A percentile compares a stretch with the other conserved stretches of the same genome.
Conservation (phyloP, 2,329 filamentous ascomycete genomes). For the Cercospora nicotianae region DNA sequence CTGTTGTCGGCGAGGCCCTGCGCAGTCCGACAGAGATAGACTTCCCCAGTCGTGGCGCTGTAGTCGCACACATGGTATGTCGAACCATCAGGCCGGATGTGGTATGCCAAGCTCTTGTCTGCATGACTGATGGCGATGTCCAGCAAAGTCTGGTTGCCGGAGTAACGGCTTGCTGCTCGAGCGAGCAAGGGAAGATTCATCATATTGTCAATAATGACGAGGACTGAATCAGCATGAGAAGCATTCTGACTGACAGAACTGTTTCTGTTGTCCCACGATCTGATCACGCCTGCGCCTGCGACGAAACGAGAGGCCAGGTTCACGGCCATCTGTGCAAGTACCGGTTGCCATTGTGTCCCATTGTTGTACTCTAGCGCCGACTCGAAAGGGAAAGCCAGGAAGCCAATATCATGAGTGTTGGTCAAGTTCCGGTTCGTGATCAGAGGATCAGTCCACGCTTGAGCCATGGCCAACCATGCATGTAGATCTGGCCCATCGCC, state of each 20-base stretch:
- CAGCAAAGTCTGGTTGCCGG: conserved; percentile 16
- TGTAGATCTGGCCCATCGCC: conserved; percentile 6
- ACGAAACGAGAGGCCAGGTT: conserved; percentile 23
- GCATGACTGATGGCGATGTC: conserved; percentile 22
- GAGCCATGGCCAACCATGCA: conserved; percentile 19
- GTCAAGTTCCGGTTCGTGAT: conserved; percentile 21
- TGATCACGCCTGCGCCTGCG: conserved; percentile 19
- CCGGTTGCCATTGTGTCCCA: conserved; percentile 16
- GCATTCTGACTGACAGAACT: conserved; percentile 8
- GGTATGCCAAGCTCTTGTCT: conserved; percentile 19
- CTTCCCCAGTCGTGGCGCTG: conserved; percentile 18
- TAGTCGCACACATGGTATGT: conserved; percentile 23
- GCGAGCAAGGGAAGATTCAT: conserved; percentile 26
- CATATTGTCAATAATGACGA: conserved; percentile 28
- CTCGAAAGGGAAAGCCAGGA: conserved; percentile 24
- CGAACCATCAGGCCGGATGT: conserved; percentile 23
- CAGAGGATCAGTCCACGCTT: conserved; percentile 23
- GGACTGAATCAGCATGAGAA: conserved; percentile 21
- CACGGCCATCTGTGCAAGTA: conserved; percentile 19
- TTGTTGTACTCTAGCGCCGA: conserved; percentile 19
- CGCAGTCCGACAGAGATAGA: conserved; percentile 26
- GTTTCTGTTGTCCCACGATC: conserved; percentile 23
- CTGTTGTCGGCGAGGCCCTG: conserved; percentile 25
- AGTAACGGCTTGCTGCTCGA: conserved; percentile 18
- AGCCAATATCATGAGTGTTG: conserved; percentile 24